Conservation (phyloP, 2,329 filamentous ascomycete genomes). For the Colletotrichum lentis region DNA sequence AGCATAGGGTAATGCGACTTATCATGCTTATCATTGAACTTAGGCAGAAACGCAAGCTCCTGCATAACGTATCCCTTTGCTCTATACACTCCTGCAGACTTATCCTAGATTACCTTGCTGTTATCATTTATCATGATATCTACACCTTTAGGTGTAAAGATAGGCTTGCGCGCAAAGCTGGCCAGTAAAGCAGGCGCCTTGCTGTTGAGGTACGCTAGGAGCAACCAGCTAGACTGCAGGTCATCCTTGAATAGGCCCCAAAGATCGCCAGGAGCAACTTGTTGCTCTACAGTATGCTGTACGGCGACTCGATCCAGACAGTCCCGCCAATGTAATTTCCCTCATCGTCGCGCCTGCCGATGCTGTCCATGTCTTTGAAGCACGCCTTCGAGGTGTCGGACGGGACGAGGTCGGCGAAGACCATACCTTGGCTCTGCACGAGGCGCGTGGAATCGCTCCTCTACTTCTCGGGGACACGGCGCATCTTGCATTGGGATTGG, state of each 20-base stretch:
- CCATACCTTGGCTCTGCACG: conserved; percentile 21
- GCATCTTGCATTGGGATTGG: conserved; percentile 7
- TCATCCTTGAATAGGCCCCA: conserved; percentile 22
- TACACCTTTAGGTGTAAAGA: conserved; percentile 12
- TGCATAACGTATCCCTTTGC: conserved; percentile 2
- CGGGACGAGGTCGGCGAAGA: conserved; percentile 16
- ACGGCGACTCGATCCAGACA: conserved; percentile 18
- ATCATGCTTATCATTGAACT: conserved; percentile 6
- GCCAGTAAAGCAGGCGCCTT: conserved; percentile 1
- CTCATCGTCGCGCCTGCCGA: conserved; percentile 7
- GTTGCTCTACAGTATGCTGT: conserved; percentile 22
- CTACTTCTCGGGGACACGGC: conserved; percentile 7
- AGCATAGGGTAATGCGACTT: conserved; percentile 8
- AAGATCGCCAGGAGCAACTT: conserved; percentile 2
- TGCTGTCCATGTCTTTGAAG: conserved; percentile 16
- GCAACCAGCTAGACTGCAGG: conserved; percentile 8
- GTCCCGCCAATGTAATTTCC: conserved; percentile 10
- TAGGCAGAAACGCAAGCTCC: conserved; percentile 8
- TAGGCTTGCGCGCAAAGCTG: conserved; percentile 15
- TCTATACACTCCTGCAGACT: conserved; percentile 4
- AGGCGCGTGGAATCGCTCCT: conserved; percentile 14
- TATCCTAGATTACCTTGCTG: conserved; percentile 3
- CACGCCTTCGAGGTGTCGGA: conserved; percentile 3
- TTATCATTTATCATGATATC: conserved; percentile 9
- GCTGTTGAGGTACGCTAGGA: conserved; percentile 12